Percentiles rank a stretch among this genome's conserved stretches.
Conservation (phyloP, 495 filamentous ascomycete species). For the Aspergillus ostianus region DNA sequence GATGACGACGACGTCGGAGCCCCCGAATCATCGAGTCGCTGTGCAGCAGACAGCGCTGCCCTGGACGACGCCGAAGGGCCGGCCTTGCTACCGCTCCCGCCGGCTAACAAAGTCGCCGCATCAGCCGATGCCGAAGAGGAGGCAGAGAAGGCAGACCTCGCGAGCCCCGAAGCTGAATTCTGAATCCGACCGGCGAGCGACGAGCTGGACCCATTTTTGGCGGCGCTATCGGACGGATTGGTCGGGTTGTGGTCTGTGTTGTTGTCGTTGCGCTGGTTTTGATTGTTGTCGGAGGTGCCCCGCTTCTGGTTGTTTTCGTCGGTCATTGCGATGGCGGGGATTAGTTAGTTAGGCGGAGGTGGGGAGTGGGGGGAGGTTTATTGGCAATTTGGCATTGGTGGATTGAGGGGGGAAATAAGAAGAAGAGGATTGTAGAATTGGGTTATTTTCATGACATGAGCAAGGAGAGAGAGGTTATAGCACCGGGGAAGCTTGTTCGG, state of each 20-base stretch:
- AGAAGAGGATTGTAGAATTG: not conserved
- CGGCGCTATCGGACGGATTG: constrained; percentile 8
- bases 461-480: constrained; percentile 7
- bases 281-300: constrained; percentile 16
- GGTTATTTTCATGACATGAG: too few species aligned
- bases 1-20: constrained; percentile 12
- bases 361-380: not conserved
- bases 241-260: constrained; percentile 5
- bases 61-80: constrained; percentile 18
- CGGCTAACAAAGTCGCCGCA: constrained; percentile 28
- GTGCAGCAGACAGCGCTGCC: constrained; percentile 20
- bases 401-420: not conserved
- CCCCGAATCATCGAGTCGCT: constrained; percentile 11
- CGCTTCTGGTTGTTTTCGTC: constrained; percentile 22
- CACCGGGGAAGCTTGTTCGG: constrained; percentile 14
- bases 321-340: not conserved
- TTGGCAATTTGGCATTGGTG: not conserved
- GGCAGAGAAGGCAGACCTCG: constrained; percentile 31
- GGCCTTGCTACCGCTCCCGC: constrained; percentile 25
- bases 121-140: constrained; percentile 17
- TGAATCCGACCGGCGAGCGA: constrained; percentile 41
- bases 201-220: constrained; percentile 9
- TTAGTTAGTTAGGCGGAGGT: not conserved
- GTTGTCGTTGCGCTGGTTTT: constrained; percentile 7
- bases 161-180: constrained; percentile 35